phyloP scores from a whole-genome alignment of 2,329 filamentous ascomycete species.

The Colletotrichum liriopes region DNA sequence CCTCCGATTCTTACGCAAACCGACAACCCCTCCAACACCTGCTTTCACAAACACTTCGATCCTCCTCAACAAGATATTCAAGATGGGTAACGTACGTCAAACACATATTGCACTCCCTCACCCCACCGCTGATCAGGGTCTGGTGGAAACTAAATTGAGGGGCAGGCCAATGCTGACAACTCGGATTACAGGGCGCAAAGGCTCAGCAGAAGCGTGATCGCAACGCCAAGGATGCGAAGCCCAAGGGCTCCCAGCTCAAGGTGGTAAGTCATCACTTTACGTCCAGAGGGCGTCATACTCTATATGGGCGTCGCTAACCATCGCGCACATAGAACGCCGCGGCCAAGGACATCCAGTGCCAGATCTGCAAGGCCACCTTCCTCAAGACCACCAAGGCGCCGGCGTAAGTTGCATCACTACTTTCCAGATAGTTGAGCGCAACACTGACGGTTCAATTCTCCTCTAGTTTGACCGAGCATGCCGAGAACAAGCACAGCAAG shows the following conservation, averaged over 20 bases:
- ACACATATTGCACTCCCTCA: constrained; percentile 15
- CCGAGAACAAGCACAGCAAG: constrained; percentile 84
- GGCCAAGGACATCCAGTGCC: constrained; percentile 84
- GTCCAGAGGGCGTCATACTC: background rate
- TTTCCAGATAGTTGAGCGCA: background rate
- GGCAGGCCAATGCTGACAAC: constrained; percentile 36
- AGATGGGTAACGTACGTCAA: constrained; percentile 45
- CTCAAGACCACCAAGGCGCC: constrained; percentile 83
- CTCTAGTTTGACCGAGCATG: constrained; percentile 77
- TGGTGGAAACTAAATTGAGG: constrained; percentile 42
- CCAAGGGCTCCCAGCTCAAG: constrained; percentile 77
- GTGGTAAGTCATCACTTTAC: constrained; percentile 63
- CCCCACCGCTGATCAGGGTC: constrained; percentile 41
- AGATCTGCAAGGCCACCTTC: constrained; percentile 84
- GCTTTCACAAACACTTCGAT: background rate
- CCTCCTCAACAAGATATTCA: constrained; percentile 3
- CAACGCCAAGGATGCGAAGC: constrained; percentile 74
- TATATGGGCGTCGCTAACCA: background rate
- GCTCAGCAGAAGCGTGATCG: constrained; percentile 82
- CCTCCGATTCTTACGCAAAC: constrained; percentile 1
- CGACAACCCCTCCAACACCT: background rate
- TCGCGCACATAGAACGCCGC: constrained; percentile 73
- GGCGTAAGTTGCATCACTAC: constrained; percentile 66
- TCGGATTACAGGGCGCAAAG: constrained; percentile 70
- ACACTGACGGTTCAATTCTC: constrained; percentile 24